Conservation (phyloP, 1,139 yeast species). For the Starmera stellimalicola region DNA sequence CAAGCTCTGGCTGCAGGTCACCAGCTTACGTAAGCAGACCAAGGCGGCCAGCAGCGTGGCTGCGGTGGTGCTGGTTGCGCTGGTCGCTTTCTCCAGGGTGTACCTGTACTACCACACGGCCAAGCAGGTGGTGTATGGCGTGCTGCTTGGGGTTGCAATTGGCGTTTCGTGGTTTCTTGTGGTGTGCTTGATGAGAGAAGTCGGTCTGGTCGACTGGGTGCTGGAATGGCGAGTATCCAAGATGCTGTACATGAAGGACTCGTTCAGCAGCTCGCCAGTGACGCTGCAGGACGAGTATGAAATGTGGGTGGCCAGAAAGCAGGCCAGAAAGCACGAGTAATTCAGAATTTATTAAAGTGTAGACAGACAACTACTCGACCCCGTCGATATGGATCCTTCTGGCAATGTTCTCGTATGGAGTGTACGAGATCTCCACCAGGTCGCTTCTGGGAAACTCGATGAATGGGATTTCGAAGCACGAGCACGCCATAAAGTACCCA, state of each 20-base stretch:
- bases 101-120: constrained; percentile 70
- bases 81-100: constrained; percentile 69
- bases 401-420: constrained; percentile 77
- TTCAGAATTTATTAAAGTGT: not conserved
- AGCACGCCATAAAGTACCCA: constrained; percentile 90
- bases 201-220: constrained; percentile 53
- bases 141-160: constrained; percentile 46
- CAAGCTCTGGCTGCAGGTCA: constrained; percentile 35
- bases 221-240: constrained; percentile 38
- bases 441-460: constrained; percentile 73
- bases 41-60: constrained; percentile 19
- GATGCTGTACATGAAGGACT: constrained; percentile 47
- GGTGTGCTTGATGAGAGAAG: constrained; percentile 43
- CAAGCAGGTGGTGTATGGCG: constrained; percentile 70
- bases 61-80: constrained; percentile 23
- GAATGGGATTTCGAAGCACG: constrained; percentile 77
- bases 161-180: constrained; percentile 52
- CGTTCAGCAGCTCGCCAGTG: constrained; percentile 32
- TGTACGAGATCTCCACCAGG: constrained; percentile 77
- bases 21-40: constrained; percentile 21
- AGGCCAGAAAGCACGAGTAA: constrained; percentile 1
- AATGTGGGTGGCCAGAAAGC: constrained; percentile 20
- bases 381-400: constrained; percentile 37
- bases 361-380: constrained; percentile 8
- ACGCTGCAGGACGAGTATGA: constrained; percentile 24